A percentile compares a stretch with the other conserved stretches of the same genome.
Evolutionary conservation across 805 yeast genomes (phyloP).

Genomic region (Starmerella stigmatis): DNA sequence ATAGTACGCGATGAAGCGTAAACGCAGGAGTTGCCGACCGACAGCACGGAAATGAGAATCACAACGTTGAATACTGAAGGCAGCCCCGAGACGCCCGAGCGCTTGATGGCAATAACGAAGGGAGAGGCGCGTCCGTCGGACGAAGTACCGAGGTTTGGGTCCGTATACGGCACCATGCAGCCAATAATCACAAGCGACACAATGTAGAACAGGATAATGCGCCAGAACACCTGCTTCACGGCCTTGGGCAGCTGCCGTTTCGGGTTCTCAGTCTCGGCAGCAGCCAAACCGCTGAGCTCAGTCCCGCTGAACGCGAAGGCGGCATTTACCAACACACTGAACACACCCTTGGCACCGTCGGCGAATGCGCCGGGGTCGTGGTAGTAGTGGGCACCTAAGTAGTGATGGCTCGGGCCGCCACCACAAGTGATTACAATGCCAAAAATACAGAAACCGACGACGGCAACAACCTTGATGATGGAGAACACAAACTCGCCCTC

Average conservation of each 20-base stretch:
- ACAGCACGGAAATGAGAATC: constrained; percentile 54
- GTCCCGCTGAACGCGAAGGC: constrained; percentile 71
- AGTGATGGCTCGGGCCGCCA: constrained; percentile 49
- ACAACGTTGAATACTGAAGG: constrained; percentile 65
- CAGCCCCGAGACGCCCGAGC: constrained; percentile 55
- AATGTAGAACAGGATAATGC: constrained; percentile 63
- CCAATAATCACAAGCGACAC: constrained; percentile 47
- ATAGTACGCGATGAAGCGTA: constrained; percentile 61
- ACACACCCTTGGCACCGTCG: constrained; percentile 56
- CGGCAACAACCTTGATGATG: constrained; percentile 48
- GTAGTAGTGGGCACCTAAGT: constrained; percentile 47
- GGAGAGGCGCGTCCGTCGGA: constrained; percentile 62
- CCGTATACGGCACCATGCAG: constrained; percentile 60
- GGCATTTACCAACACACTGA: constrained; percentile 64
- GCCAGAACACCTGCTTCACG: constrained; percentile 74
- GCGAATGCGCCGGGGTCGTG: constrained; percentile 59
- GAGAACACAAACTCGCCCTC: constrained; percentile 61
- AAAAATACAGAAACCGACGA: constrained; percentile 51
- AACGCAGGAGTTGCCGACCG: constrained; percentile 65
- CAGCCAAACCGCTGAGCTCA: constrained; percentile 63
- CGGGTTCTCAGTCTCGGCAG: constrained; percentile 68
- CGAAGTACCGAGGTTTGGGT: constrained; percentile 39
- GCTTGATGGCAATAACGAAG: constrained; percentile 58
- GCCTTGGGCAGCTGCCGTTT: constrained; percentile 58
- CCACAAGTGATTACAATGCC: constrained; percentile 43